phyloP scores from a whole-genome alignment of 2,329 filamentous ascomycete species.

The Diaporthe sp. region DNA sequence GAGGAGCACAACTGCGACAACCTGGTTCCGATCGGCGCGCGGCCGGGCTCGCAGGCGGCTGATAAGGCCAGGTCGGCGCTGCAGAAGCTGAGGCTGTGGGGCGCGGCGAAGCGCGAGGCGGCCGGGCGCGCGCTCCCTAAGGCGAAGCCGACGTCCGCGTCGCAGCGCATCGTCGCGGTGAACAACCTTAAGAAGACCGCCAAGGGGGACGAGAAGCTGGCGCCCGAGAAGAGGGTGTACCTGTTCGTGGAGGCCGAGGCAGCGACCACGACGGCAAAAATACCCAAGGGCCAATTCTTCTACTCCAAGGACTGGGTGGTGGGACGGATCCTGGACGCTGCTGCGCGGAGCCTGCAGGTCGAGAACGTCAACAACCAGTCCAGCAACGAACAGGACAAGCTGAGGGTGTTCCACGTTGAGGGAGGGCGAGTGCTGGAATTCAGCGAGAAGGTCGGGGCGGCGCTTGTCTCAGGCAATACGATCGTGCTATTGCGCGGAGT shows the following conservation, averaged over 20 bases:
- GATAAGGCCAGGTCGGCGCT: slow-evolving; percentile 81
- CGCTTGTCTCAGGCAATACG: slow-evolving; percentile 84
- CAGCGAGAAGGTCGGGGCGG: slow-evolving; percentile 82
- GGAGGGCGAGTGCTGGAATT: slow-evolving; percentile 89
- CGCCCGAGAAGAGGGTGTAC: slow-evolving; percentile 88
- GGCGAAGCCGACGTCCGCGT: slow-evolving; percentile 70
- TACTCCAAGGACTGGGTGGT: slow-evolving; percentile 91
- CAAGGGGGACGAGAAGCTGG: slow-evolving; percentile 87
- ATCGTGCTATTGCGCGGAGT: slow-evolving; percentile 89
- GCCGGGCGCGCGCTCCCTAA: slow-evolving; percentile 69
- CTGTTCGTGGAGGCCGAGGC: slow-evolving; percentile 90
- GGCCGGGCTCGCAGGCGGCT: slow-evolving; percentile 55
- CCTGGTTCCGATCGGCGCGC: slow-evolving; percentile 68
- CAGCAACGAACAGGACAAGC: slow-evolving; percentile 78
- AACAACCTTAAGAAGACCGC: slow-evolving; percentile 86
- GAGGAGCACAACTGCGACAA: slow-evolving; percentile 90
- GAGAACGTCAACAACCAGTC: slow-evolving; percentile 86
- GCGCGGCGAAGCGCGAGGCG: slow-evolving; percentile 75
- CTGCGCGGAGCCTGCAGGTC: slow-evolving; percentile 80
- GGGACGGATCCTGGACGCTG: slow-evolving; percentile 82
- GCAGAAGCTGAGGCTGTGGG: slow-evolving; percentile 83
- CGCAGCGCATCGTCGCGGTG: slow-evolving; percentile 74
- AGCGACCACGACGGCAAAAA: slow-evolving; percentile 84
- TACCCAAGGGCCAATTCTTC: slow-evolving; percentile 84
- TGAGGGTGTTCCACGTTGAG: slow-evolving; percentile 94